These are phyloP conservation scores for Hypericum perforatum DNA, from an alignment of 345 rosid species.

Conservation along the genomic window DNA sequence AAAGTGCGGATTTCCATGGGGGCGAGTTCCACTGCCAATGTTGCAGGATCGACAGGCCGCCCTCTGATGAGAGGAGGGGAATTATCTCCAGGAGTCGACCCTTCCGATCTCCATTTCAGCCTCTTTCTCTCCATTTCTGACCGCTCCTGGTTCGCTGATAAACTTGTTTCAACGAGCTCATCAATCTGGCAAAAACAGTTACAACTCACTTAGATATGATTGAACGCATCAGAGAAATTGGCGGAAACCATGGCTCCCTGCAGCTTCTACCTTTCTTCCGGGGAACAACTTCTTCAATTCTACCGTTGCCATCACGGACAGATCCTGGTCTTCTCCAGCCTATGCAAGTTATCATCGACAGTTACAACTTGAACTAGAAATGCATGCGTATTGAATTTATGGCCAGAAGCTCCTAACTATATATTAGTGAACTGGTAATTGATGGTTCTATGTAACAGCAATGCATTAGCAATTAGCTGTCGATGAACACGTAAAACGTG, in stretches of 20 bases:
- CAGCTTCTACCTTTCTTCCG: constrained; percentile 29
- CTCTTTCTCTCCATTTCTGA: constrained; percentile 68
- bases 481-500: not conserved
- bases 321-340: constrained; percentile 80
- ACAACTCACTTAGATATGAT: not conserved
- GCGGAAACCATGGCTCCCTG: constrained; percentile 4
- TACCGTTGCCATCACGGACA: constrained; percentile 51
- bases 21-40: constrained; percentile 67
- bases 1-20: constrained; percentile 96
- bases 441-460: no score
- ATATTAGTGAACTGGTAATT: no score
- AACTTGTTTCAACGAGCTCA: constrained; percentile 55
- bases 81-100: constrained; percentile 17
- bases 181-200: constrained; percentile 32
- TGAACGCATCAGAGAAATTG: not conserved
- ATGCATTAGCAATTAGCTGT: no score
- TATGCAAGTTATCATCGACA: constrained; percentile 7
- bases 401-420: no score
- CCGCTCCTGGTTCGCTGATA: constrained; percentile 82
- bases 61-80: constrained; percentile 35
- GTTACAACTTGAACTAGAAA: no score
- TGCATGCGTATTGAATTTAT: no score
- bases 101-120: constrained; percentile 67
- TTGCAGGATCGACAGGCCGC: constrained; percentile 36
- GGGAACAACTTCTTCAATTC: constrained; percentile 60